phyloP scores from a whole-genome alignment of 495 filamentous ascomycete genomes.

The Penicillium parvum region DNA sequence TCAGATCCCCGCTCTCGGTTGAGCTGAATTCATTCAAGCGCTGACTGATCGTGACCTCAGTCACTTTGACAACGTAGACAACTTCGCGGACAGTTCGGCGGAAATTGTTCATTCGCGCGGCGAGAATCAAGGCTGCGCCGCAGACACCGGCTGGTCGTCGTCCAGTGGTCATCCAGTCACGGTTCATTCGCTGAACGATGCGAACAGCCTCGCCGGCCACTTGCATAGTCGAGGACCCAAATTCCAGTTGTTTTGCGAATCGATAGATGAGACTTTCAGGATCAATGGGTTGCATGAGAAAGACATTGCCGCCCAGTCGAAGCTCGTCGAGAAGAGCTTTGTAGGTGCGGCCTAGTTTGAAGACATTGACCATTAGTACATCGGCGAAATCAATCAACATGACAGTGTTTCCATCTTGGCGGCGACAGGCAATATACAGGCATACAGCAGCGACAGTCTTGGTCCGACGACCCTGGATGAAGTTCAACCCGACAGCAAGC shows the following conservation, averaged over 20 bases:
- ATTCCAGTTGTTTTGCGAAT: conserved; percentile 86
- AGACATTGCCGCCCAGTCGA: conserved; percentile 47
- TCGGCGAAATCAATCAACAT: conserved; percentile 98
- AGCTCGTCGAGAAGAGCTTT: conserved; percentile 69
- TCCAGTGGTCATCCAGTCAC: conserved; percentile 93
- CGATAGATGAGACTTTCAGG: conserved; percentile 84
- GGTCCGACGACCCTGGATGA: conserved; percentile 84
- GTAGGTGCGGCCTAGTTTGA: conserved; percentile 79
- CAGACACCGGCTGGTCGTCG: conserved; percentile 91
- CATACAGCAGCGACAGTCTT: conserved; percentile 78
- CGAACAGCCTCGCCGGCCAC: conserved; percentile 82
- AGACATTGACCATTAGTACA: conserved; percentile 78
- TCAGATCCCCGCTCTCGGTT: conserved; percentile 72
- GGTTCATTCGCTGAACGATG: conserved; percentile 85
- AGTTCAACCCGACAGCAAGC: conserved; percentile 67
- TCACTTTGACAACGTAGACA: conserved; percentile 93
- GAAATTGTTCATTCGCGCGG: conserved; percentile 96
- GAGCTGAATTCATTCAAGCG: conserved; percentile 85
- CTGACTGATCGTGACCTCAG: conserved; percentile 82
- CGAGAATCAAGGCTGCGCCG: conserved; percentile 89
- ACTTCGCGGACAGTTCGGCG: conserved; percentile 86
- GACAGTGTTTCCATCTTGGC: conserved; percentile 52
- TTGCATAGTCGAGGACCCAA: conserved; percentile 66
- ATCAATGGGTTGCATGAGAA: conserved; percentile 56
- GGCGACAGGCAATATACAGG: conserved; percentile 81